These are phyloP conservation scores for Lipomyces sp. DNA, from an alignment of 805 yeast genomes.

Conservation along the genomic window DNA sequence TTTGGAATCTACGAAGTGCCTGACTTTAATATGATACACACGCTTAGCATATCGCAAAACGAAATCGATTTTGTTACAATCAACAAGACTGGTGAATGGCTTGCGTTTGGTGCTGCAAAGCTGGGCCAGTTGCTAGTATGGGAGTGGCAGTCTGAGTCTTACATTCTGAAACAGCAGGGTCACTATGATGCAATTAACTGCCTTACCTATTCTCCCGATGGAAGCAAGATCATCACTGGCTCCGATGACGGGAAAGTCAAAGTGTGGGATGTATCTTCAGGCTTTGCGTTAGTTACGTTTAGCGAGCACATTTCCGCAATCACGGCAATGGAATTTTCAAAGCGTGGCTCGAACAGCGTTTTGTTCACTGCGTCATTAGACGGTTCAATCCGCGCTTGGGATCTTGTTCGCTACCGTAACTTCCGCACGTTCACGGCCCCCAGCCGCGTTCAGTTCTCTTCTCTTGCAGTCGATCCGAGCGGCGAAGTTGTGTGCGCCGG, in stretches of 20 bases:
- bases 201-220: constrained; percentile 89
- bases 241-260: constrained; percentile 96
- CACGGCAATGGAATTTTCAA: constrained; percentile 82
- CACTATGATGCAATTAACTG: constrained; percentile 89
- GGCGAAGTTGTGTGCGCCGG: constrained; percentile 98
- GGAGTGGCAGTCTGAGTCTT: constrained; percentile 98
- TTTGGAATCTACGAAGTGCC: constrained; percentile 89
- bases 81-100: constrained; percentile 90
- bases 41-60: constrained; percentile 86
- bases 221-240: constrained; percentile 86
- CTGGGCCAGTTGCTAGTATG: constrained; percentile 93
- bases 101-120: constrained; percentile 87
- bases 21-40: constrained; percentile 73
- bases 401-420: constrained; percentile 84
- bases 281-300: constrained; percentile 89
- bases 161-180: constrained; percentile 92
- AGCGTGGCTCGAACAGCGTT: constrained; percentile 71
- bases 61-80: constrained; percentile 78
- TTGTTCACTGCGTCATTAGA: constrained; percentile 88
- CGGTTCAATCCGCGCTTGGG: constrained; percentile 98
- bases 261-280: constrained; percentile 91
- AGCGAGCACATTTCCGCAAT: constrained; percentile 88
- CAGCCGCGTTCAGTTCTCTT: constrained; percentile 77
- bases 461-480: constrained; percentile 92
- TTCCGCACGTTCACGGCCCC: constrained; percentile 94